phyloP scores from a whole-genome alignment of 305 asterid genomes.

The Fraxinus albicans region DNA sequence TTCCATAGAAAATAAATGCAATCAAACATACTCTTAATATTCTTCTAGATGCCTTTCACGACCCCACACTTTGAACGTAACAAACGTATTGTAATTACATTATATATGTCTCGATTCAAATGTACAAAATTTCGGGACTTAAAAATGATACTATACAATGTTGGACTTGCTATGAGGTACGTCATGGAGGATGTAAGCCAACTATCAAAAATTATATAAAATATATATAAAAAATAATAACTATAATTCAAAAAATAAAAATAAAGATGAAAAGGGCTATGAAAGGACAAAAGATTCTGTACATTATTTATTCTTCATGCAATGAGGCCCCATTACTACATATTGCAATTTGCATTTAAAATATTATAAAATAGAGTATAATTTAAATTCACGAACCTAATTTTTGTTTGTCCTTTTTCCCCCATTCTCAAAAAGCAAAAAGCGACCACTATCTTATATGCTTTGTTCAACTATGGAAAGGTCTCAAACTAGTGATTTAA shows the following conservation, averaged over 20 bases:
- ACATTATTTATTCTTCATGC: background rate
- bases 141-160: background rate
- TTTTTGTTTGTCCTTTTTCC: background rate
- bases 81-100: too few species aligned
- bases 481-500: background rate
- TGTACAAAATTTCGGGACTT: background rate
- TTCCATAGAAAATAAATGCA: too few species aligned
- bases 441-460: background rate
- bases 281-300: slow-evolving; percentile 1
- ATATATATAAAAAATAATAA: background rate
- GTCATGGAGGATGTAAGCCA: background rate
- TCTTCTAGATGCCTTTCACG: background rate
- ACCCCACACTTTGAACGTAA: background rate
- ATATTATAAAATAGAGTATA: background rate
- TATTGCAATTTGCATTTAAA: background rate
- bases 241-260: background rate
- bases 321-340: background rate
- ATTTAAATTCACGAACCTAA: background rate
- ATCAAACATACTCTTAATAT: background rate
- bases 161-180: background rate
- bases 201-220: background rate
- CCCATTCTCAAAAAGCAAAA: background rate
- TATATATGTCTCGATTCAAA: background rate
- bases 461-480: background rate
- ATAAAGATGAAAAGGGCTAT: background rate